Evolutionary conservation across 108 stramenopile species (phyloP), one percentile per base, ranked within the genome.

Genomic region (Schizochytrium sp.): DNA sequence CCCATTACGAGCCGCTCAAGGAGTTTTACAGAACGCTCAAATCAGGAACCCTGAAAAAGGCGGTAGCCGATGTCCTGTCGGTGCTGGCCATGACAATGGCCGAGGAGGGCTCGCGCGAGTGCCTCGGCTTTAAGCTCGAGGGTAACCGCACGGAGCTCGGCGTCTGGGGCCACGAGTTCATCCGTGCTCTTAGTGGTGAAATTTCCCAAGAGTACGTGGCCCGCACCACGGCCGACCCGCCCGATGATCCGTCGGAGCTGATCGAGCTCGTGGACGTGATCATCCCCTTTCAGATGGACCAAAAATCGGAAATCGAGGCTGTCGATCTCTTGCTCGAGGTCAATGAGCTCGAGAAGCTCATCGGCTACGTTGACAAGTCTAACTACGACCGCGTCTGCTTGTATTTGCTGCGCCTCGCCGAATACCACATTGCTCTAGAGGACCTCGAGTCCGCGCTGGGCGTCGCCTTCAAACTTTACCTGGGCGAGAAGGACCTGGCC

Each of bases 231-330:
- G 89, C 58, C 25, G 51, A 58, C 25, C 51, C 58, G 21, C 72
- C 28, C n/a, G 58, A 29, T 5, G 58, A 76, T n/a, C 95, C 95
- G 87, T 89, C 72, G 5, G 97, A 97, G 89, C 91, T 98, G 60
- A 72, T 96, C 72, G 90, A 87, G 60, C 96, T 99, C 93, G 98
- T 99, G 45, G 95, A 98, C 90, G 96, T 95, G 12, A 99, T 99
- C 91, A 97, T 98, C 58, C 98, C 98, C 3, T 99, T 98, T 87
- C 97, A 98, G 94, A 92, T 99, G 58, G 91, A 95, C 60, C 98
- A 99, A 92, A 98, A 98, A 90, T 97, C 98, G 5, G 98, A 98
- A 91, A 97, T 98, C 4, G 99, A 99, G 94, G 99, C 99, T 23
- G 95, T 99, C 12, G 99, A 99, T 93, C 93, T 99, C 41, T 91